A percentile compares a stretch with the other conserved stretches of the same genome.
Conservation (phyloP, 2,329 filamentous ascomycete species). For the Chalaropsis thielavioides region DNA sequence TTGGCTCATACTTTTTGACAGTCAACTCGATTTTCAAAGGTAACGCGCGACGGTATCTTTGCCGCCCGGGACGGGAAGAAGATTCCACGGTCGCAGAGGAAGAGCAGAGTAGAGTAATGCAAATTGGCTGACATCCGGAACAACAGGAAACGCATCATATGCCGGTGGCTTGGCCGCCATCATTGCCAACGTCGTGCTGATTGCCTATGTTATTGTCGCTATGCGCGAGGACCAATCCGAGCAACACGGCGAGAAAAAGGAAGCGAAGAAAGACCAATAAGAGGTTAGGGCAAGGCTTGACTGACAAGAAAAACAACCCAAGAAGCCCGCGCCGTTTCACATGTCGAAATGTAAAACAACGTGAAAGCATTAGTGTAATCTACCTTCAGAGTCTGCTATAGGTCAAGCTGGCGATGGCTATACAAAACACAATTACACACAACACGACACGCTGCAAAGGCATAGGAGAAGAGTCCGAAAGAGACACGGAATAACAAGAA, state of each 20-base stretch:
- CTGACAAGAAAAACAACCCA: not conserved
- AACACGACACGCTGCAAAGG: not conserved
- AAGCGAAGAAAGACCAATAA: conserved; percentile 38
- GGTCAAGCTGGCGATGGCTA: not conserved
- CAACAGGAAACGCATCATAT: conserved; percentile 68
- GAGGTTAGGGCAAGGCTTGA: not conserved
- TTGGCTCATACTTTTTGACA: conserved; percentile 76
- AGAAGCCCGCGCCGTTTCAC: not conserved
- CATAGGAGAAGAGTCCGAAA: not conserved
- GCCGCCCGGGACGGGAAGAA: not conserved
- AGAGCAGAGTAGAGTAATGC: not conserved
- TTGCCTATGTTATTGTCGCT: conserved; percentile 82
- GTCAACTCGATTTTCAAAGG: conserved; percentile 65
- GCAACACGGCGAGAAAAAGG: conserved; percentile 29
- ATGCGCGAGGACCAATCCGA: conserved; percentile 66
- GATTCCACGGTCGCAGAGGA: no score
- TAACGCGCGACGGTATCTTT: conserved; percentile 28
- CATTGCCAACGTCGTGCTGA: conserved; percentile 78
- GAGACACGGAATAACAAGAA: not conserved
- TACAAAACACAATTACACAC: not conserved
- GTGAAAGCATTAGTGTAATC: not conserved
- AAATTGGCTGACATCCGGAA: not conserved
- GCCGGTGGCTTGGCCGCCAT: conserved; percentile 75
- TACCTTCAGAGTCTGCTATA: not conserved
- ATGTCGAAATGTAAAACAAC: not conserved